Base-by-base conservation (phyloP, 805 yeast species). In the Saccharomycopsis microspora region DNA sequence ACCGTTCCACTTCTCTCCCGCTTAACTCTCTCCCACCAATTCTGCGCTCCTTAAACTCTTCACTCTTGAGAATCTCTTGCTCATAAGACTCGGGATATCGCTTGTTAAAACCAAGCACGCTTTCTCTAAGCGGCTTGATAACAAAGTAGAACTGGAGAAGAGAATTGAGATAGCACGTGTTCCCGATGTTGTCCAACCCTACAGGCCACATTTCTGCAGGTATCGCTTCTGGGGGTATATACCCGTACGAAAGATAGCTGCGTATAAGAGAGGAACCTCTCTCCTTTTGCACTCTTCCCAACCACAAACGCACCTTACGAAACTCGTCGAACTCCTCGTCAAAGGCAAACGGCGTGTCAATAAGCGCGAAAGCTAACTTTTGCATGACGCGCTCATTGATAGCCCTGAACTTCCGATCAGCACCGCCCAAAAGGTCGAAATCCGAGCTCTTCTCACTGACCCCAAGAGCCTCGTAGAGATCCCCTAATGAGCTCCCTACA, bases 141-240 rank as follows among this genome's bases (percentile, higher is more conserved):
- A 87, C 83, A 66, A 88, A 93, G 62, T 87, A 90, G 58, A 83
- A 90, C 60, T 90, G 98, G 39, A 90, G 66, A 43, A 93, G 68
- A 0, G 97, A 90, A 61, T 93, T 90, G 62, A 93, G 69, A 56
- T 89, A 89, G 63, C 98, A 93, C 0, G 98, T 90, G 60, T 93
- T 93, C 29, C 98, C 98, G 53, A 88, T 89, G 60, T 93, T 93
- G 63, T 83, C 85, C 58, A 93, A 70, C 0, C 98, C 98, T 3
- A 87, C 85, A 0, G 98, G 98, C 76, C 90, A 80, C 5, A 43
- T 38, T 32, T 47, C 46, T 36, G 45, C 39, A 34, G 46, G 46
- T 19, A 47, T 29, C n/a, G 43, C 37, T 30, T 42, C 39, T 9
- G 39, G 40, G 34, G 39, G 47, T 10, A 52, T 47, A 30, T 19